Conservation (phyloP, 164 flowering plant species). For the Stephania cephalantha region DNA sequence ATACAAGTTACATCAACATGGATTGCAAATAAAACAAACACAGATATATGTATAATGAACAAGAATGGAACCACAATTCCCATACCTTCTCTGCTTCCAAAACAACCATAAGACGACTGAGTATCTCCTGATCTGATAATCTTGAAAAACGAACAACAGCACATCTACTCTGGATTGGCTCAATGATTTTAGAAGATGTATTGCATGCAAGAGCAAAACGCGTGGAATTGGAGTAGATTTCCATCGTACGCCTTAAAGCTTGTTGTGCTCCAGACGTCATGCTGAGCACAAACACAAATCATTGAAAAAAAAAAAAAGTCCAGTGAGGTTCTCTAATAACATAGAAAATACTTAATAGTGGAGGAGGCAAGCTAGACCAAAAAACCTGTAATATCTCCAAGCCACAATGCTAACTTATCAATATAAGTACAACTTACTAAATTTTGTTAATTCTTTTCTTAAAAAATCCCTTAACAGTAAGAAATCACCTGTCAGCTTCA, state of each 20-base stretch:
- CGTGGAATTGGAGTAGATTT: constrained; percentile 90
- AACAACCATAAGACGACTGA: constrained; percentile 88
- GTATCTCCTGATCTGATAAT: constrained; percentile 87
- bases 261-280: constrained; percentile 99
- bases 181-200: constrained; percentile 86
- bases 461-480: neutral
- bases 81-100: constrained; percentile 79
- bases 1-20: too few relatives aligned
- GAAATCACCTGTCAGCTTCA: constrained; percentile 85
- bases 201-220: constrained; percentile 99
- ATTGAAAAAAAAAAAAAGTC: neutral
- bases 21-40: neutral
- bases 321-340: constrained; percentile 1
- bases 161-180: constrained; percentile 99
- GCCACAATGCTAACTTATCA: neutral
- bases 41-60: neutral
- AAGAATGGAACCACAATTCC: neutral
- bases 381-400: neutral
- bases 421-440: neutral
- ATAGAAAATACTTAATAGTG: neutral
- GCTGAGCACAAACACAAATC: constrained; percentile 33
- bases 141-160: constrained; percentile 93
- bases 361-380: neutral
- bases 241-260: constrained; percentile 97
- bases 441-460: constrained; percentile 1